Percentiles rank a stretch among this genome's conserved stretches.
Conservation (phyloP, 176 grass and related monocot species). For the Typha latifolia region DNA sequence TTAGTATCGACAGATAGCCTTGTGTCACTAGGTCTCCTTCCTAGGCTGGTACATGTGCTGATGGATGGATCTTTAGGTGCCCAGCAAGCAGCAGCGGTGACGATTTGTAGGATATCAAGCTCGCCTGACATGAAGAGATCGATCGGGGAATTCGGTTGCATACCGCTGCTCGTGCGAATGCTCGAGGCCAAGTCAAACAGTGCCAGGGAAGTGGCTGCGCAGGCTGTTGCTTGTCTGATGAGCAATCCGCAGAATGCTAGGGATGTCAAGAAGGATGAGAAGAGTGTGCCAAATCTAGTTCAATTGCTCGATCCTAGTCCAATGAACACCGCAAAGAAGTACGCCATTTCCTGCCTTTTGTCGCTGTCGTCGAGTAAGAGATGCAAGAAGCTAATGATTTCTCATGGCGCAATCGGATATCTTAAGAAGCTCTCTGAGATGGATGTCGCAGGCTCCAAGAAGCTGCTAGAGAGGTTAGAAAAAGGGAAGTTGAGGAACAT, state of each 20-base stretch:
- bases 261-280: slow-evolving; percentile 87
- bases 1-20: slow-evolving; percentile 55
- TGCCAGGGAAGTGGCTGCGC: slow-evolving; percentile 64
- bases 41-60: slow-evolving; percentile 65
- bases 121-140: slow-evolving; percentile 68
- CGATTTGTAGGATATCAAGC: slow-evolving; percentile 68
- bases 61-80: slow-evolving; percentile 69
- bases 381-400: slow-evolving; percentile 88
- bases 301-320: slow-evolving; percentile 85
- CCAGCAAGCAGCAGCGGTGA: slow-evolving; percentile 49
- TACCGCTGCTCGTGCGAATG: slow-evolving; percentile 58
- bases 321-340: slow-evolving; percentile 93
- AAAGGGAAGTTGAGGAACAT: slow-evolving; percentile 60
- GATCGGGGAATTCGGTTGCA: slow-evolving; percentile 66
- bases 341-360: slow-evolving; percentile 75
- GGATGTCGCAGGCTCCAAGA: slow-evolving; percentile 76
- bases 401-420: slow-evolving; percentile 86
- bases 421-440: slow-evolving; percentile 94
- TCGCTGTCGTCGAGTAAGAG: slow-evolving; percentile 57
- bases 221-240: slow-evolving; percentile 77
- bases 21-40: slow-evolving; percentile 67
- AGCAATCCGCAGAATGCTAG: slow-evolving; percentile 43
- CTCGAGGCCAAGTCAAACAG: slow-evolving; percentile 76
- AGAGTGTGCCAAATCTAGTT: slow-evolving; percentile 94
- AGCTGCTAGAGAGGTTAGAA: slow-evolving; percentile 83